A percentile compares a stretch with the other conserved stretches of the same genome.
Conservation (phyloP, 345 rosid genomes). For the Citrus unshiu region DNA sequence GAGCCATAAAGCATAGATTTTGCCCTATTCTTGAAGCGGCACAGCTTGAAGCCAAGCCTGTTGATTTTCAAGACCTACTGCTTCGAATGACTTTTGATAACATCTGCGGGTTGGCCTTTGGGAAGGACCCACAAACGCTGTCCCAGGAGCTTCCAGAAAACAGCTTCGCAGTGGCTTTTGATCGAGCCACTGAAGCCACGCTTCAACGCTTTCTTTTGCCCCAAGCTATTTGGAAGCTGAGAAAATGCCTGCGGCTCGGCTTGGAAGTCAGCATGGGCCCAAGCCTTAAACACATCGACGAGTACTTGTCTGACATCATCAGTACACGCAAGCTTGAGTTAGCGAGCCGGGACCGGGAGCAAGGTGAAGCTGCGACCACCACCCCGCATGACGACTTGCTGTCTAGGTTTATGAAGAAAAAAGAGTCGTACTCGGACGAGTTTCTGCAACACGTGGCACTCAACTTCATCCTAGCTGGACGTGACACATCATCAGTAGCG, state of each 20-base stretch:
- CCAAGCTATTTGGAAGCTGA: conserved; percentile 55
- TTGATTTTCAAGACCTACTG: conserved; percentile 67
- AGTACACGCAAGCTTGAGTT: conserved; percentile 56
- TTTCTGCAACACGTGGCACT: conserved; percentile 66
- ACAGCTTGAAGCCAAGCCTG: conserved; percentile 31
- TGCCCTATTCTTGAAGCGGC: conserved; percentile 62
- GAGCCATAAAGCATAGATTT: conserved; percentile 59
- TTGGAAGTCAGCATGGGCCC: conserved; percentile 56
- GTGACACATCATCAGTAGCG: conserved; percentile 79
- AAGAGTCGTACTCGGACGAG: conserved; percentile 55
- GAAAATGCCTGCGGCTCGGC: conserved; percentile 61
- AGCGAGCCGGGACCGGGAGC: conserved; percentile 26
- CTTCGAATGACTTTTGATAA: conserved; percentile 79
- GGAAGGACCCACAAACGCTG: conserved; percentile 63
- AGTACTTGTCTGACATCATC: conserved; percentile 57
- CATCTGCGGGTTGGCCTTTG: conserved; percentile 78
- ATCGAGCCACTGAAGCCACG: conserved; percentile 73
- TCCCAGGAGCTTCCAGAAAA: conserved; percentile 54
- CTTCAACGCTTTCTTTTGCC: conserved; percentile 70
- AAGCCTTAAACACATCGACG: conserved; percentile 50
- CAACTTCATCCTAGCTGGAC: conserved; percentile 82
- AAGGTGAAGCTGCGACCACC: conserved; percentile 11
- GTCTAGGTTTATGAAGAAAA: conserved; percentile 72
- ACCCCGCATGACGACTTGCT: conserved; percentile 58
- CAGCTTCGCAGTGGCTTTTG: conserved; percentile 62